Percentiles rank a stretch among this genome's conserved stretches.
Evolutionary conservation across 768 basidiomycete genomes (phyloP).

Genomic region (Udeniomyces megalosporus): DNA sequence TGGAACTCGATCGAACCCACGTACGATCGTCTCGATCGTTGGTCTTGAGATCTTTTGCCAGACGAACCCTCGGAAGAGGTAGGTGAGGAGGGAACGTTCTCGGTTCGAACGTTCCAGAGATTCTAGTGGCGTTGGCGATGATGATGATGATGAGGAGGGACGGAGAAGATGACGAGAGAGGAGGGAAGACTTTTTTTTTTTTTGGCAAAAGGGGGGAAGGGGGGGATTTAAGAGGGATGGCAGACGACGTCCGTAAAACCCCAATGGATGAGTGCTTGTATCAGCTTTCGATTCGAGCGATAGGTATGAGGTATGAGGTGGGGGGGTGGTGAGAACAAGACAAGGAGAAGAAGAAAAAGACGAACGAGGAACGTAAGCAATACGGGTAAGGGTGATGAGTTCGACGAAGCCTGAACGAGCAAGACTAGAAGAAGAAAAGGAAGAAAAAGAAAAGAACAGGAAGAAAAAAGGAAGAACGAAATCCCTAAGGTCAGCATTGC

Average conservation of each 20-base stretch:
- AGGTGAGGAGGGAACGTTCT: not conserved
- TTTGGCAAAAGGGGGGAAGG: not conserved
- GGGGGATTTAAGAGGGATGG: not conserved
- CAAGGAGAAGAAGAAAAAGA: not conserved
- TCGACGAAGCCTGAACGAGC: no score
- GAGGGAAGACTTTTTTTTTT: constrained; percentile 1
- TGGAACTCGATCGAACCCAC: not conserved
- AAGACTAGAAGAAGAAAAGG: not conserved
- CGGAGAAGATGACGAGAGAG: constrained; percentile 1
- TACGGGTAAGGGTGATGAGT: no score
- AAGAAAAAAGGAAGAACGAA: not conserved
- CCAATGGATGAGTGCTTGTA: no score
- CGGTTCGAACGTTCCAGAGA: not conserved
- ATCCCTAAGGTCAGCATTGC: not conserved
- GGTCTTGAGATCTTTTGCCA: constrained; percentile 12
- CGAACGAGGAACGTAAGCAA: not conserved
- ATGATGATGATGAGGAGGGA: not conserved
- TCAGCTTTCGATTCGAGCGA: no score
- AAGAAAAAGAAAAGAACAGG: not conserved
- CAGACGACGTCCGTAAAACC: no score
- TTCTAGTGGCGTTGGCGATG: not conserved
- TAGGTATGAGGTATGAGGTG: no score
- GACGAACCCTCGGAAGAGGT: constrained; percentile 6
- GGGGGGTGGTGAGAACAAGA: no score
- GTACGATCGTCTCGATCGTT: not conserved